phyloP scores from a whole-genome alignment of 805 yeast genomes.

The Candida mattraensis region DNA sequence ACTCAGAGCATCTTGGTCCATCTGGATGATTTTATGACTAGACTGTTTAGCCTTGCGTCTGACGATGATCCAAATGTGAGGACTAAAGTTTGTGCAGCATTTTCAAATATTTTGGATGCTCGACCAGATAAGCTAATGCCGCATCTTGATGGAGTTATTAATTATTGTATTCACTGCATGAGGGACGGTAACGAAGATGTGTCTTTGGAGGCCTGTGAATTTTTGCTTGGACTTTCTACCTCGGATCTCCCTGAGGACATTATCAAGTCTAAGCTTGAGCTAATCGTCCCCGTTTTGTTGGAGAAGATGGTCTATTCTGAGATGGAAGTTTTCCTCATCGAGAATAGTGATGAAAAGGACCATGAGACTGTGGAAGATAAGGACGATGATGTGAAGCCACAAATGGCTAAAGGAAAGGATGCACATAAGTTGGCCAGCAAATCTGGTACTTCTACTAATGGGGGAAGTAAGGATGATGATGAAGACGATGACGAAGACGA shows the following conservation, averaged over 20 bases:
- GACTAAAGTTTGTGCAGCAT: constrained; percentile 74
- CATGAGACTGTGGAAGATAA: constrained; percentile 77
- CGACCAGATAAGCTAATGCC: constrained; percentile 79
- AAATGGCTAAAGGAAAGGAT: constrained; percentile 64
- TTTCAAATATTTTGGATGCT: constrained; percentile 66
- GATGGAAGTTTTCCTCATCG: constrained; percentile 67
- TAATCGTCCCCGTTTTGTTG: constrained; percentile 74
- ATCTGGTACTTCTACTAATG: constrained; percentile 6
- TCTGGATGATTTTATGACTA: constrained; percentile 63
- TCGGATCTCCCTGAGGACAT: constrained; percentile 55
- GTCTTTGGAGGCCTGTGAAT: constrained; percentile 91
- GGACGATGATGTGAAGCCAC: constrained; percentile 86
- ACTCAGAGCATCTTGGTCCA: constrained; percentile 63
- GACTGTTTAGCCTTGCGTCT: constrained; percentile 68
- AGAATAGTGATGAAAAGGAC: constrained; percentile 66
- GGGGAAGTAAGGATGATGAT: constrained; percentile 37
- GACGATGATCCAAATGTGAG: constrained; percentile 61
- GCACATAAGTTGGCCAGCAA: constrained; percentile 31
- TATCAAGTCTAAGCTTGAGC: constrained; percentile 56
- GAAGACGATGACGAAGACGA: constrained; percentile 56
- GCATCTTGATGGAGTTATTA: constrained; percentile 82
- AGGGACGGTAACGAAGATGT: constrained; percentile 66
- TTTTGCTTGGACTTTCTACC: constrained; percentile 73
- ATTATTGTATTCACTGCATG: constrained; percentile 80
- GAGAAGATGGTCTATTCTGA: constrained; percentile 86